Percentiles rank a stretch among this genome's conserved stretches.
Evolutionary conservation across 257 asterid genomes (phyloP).

Genomic region (Scutellaria minor): DNA sequence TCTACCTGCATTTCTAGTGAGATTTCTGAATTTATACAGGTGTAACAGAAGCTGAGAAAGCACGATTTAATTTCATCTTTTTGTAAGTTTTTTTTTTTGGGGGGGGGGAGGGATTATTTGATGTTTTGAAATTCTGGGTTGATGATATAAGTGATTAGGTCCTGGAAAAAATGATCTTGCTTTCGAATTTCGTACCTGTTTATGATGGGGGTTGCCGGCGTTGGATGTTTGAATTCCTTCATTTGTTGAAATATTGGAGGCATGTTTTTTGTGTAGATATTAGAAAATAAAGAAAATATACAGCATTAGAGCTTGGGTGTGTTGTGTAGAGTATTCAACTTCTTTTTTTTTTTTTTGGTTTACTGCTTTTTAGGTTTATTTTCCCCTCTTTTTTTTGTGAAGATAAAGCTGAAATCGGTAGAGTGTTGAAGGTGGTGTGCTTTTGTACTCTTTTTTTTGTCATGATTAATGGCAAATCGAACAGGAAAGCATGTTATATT

Average conservation of each 20-base stretch:
- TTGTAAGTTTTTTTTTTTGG: background rate
- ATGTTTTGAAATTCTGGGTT: constrained; percentile 1
- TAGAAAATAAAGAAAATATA: background rate
- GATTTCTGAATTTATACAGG: constrained; percentile 15
- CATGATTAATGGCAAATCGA: constrained; percentile 5
- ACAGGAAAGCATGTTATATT: background rate
- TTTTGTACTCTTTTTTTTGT: background rate
- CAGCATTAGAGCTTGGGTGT: background rate
- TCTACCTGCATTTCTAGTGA: constrained; percentile 13
- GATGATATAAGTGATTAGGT: background rate
- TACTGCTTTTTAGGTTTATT: background rate
- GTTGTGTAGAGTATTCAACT: background rate
- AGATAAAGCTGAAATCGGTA: background rate
- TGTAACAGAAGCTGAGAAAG: constrained; percentile 22
- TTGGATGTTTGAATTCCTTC: constrained; percentile 21
- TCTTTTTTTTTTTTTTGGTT: background rate
- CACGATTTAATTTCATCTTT: background rate
- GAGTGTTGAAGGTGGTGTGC: background rate
- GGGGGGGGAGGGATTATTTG: background rate
- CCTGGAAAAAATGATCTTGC: background rate
- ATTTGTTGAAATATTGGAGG: background rate
- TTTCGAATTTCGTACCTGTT: background rate
- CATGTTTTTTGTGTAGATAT: background rate
- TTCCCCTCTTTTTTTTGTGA: background rate
- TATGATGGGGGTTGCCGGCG: constrained; percentile 11